phyloP scores from a whole-genome alignment of 2,329 filamentous ascomycete species.

The Leptodontidium sp. region DNA sequence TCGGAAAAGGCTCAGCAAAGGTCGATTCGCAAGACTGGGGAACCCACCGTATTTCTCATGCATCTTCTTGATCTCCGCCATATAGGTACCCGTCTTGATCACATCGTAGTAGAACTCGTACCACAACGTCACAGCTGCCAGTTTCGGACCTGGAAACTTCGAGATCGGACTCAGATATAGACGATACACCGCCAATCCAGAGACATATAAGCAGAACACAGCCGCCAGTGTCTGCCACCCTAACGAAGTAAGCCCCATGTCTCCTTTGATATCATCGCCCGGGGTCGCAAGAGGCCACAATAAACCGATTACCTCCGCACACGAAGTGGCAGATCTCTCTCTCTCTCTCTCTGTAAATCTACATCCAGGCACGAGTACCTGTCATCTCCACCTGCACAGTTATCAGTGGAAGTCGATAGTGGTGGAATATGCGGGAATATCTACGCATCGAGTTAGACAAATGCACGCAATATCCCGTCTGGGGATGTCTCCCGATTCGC shows the following conservation, averaged over 20 bases:
- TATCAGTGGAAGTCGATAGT: neutral
- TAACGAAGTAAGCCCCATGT: neutral
- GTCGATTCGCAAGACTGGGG: neutral
- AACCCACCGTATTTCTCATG: conserved; percentile 50
- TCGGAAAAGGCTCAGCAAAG: neutral
- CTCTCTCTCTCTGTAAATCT: neutral
- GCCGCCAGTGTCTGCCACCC: neutral
- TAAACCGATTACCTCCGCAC: neutral
- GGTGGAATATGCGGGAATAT: neutral
- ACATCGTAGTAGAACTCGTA: conserved; percentile 53
- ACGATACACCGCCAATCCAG: conserved; percentile 27
- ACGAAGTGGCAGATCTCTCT: neutral
- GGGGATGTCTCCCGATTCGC: too few species aligned
- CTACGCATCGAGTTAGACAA: neutral
- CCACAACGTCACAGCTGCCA: conserved; percentile 45
- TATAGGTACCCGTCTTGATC: conserved; percentile 52
- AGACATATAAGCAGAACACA: neutral
- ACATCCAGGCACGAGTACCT: neutral
- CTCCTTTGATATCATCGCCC: neutral
- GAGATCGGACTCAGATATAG: conserved; percentile 48
- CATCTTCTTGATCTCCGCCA: conserved; percentile 52
- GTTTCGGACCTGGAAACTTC: conserved; percentile 46
- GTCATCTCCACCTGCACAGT: neutral
- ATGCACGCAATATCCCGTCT: neutral
- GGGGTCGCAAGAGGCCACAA: too few species aligned